These are phyloP conservation scores for Austroboletus novae-zelandiae DNA, from an alignment of 1,284 basidiomycete genomes.

Conservation along the genomic window DNA sequence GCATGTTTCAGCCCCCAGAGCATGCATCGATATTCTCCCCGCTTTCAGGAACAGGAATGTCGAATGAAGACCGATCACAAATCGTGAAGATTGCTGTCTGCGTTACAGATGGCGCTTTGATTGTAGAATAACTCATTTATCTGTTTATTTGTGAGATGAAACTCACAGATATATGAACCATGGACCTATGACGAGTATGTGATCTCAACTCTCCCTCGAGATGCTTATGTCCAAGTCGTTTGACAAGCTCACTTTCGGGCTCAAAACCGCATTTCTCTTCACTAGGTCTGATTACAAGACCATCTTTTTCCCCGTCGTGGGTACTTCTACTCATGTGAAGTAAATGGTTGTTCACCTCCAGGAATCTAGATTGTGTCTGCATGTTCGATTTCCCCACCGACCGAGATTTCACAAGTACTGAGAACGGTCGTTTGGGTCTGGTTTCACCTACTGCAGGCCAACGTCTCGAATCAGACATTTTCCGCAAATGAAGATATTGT, in stretches of 20 bases:
- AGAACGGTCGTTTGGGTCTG: constrained; percentile 40
- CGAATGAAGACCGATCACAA: background rate
- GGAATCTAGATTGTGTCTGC: constrained; percentile 35
- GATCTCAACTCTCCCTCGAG: background rate
- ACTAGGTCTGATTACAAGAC: constrained; percentile 40
- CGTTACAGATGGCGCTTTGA: background rate
- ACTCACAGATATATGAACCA: background rate
- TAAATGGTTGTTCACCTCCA: background rate
- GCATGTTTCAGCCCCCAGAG: background rate
- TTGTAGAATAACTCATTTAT: background rate
- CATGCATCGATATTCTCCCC: background rate
- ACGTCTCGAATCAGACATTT: constrained; percentile 41
- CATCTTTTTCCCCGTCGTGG: constrained; percentile 37
- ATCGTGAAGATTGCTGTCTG: background rate
- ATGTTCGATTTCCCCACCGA: constrained; percentile 29
- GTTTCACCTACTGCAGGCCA: constrained; percentile 41
- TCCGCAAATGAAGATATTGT: constrained; percentile 31
- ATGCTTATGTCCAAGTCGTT: constrained; percentile 2
- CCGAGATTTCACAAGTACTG: constrained; percentile 10
- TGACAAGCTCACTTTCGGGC: constrained; percentile 2
- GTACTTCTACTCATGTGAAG: constrained; percentile 1
- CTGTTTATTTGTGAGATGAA: background rate
- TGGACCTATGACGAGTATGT: background rate
- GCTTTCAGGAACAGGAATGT: background rate
- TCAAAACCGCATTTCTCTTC: constrained; percentile 29